Evolutionary conservation across 768 basidiomycete species (phyloP).

Genomic region (Collybiopsis confluens): DNA sequence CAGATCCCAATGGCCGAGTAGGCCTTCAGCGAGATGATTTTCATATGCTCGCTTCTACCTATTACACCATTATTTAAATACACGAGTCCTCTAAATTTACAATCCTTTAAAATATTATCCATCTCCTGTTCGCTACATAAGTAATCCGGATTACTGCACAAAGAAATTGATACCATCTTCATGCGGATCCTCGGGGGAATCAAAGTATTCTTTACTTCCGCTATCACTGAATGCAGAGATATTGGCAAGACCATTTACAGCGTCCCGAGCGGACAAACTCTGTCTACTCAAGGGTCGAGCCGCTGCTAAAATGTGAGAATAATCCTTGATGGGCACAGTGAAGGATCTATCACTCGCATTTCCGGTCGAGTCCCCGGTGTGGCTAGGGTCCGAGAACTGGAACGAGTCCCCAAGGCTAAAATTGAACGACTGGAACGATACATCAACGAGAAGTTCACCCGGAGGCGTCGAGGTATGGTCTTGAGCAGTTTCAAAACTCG

Average conservation of each 20-base stretch:
- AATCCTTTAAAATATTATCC: no score
- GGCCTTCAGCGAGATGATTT: no score
- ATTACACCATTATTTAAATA: no score
- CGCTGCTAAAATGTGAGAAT: neutral
- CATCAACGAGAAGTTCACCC: no score
- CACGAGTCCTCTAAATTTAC: no score
- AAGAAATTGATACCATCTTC: neutral
- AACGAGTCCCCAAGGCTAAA: neutral
- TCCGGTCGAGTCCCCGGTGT: neutral
- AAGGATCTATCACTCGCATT: neutral
- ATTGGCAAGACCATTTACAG: neutral
- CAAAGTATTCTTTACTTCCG: neutral
- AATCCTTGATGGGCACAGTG: neutral
- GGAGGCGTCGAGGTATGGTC: no score
- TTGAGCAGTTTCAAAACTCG: no score
- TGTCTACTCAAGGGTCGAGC: neutral
- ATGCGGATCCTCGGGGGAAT: neutral
- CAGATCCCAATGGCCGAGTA: no score
- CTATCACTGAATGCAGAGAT: neutral
- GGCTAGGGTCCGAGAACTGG: neutral
- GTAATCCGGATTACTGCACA: neutral
- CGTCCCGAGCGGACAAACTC: neutral
- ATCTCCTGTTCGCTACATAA: no score
- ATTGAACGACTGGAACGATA: neutral
- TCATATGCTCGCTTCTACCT: no score